Evolutionary conservation across 1,284 basidiomycete genomes (phyloP).

Genomic region (Hypsizygus ulmarius): DNA sequence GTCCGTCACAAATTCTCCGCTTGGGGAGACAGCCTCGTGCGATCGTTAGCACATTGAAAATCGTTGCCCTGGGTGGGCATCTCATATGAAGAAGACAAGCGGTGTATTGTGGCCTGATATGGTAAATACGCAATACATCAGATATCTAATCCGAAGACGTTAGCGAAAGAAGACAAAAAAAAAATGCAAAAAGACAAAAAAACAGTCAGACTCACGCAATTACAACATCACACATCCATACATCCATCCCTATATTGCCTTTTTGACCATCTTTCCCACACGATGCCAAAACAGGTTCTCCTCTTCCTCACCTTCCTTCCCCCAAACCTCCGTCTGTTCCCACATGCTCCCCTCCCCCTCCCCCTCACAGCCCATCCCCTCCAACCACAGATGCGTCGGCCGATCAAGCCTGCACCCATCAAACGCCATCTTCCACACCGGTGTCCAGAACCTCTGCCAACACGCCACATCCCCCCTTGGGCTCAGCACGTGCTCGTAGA

Average conservation of each 20-base stretch:
- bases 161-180: too few relatives aligned
- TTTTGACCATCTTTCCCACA: conserved; percentile 52
- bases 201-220: too few relatives aligned
- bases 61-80: too few relatives aligned
- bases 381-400: conserved; percentile 53
- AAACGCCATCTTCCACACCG: conserved; percentile 54
- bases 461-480: conserved; percentile 47
- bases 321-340: conserved; percentile 43
- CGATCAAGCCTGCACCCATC: conserved; percentile 63
- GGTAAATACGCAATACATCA: too few relatives aligned
- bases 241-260: neutral
- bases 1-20: too few relatives aligned
- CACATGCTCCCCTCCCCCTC: conserved; percentile 32
- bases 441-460: conserved; percentile 71
- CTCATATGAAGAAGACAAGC: too few relatives aligned
- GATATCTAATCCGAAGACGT: too few relatives aligned
- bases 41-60: too few relatives aligned
- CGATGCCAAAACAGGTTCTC: conserved; percentile 59
- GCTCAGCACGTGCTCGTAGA: conserved; percentile 64
- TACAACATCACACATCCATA: too few relatives aligned
- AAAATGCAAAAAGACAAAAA: too few relatives aligned
- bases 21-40: too few relatives aligned
- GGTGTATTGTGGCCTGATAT: too few relatives aligned
- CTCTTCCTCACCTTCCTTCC: conserved; percentile 43
- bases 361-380: conserved; percentile 30